Base-by-base conservation (phyloP, 495 filamentous ascomycete genomes). In the Cryomyces minteri region DNA sequence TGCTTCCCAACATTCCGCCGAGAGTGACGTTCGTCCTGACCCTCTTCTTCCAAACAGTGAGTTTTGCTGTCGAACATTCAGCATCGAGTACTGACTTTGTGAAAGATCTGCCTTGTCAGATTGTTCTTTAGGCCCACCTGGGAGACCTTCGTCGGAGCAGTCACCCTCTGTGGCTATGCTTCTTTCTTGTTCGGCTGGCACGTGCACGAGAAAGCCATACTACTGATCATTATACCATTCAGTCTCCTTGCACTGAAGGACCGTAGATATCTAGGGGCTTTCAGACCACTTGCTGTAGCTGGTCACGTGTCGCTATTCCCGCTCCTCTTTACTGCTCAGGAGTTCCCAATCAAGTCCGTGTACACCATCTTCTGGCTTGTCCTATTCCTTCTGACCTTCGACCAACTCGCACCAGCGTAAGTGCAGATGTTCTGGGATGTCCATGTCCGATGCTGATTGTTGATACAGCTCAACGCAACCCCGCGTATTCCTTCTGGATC, bases 181-280 rank as follows among this genome's bases (percentile, higher is more conserved):
- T 94, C 90, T 0, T 98, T 98, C 65, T 71, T 98, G 18, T 95
- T 96, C 48, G 88, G 90, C 43, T 98, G 90, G 90, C 90, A 98
- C 56, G 90, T 98, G 14, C 90, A 98, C 54, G 90, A 98, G 54
- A 98, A 98, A 56, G 90, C 90, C 5, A 83, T 98, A 31, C 76
- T 98, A 10, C 71, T 95, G 42, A 81, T 96, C 54, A 84, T 98
- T 53, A 82, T 96, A 46, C 90, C 90, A 0, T 96, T 98, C 69
- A 88, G 81, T 53, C 72, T 98, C 47, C 81, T 98, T 46, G 88
- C 90, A 4, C 76, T 98, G 40, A 85, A 80, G 59, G 88, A 96
- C 60, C 76, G 90, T 10, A 79, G 90, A 29, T 85, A 94, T 56
- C 79, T 95, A 43, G 79, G 84, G 48, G 90, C 90, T 5, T 98